Evolutionary conservation across 768 basidiomycete species (phyloP), one percentile per base, ranked within the genome.

Genomic region (Lactifluus piperatus): DNA sequence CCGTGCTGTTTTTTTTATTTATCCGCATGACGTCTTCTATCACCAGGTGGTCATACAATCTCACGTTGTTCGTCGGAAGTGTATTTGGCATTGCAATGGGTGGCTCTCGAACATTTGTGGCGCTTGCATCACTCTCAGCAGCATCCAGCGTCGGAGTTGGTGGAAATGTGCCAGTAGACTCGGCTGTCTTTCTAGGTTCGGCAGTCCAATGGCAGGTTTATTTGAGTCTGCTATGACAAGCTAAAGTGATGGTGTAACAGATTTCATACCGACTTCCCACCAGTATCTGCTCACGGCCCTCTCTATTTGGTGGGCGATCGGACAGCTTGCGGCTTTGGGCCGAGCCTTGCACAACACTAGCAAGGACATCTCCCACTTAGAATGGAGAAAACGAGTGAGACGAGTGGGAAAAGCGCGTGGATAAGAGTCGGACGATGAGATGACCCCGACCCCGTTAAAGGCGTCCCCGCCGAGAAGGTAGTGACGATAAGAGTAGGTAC

Each of bases 221-320:
- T n/a, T n/a, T n/a, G n/a, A n/a, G n/a, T n/a, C n/a, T n/a, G n/a
- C 16, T 18, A 47, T 48, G 8, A 30, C 37, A 27, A 27, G 7
- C 1, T 5, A 44, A 44, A 27, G 9, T 13, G 6, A 5, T 3
- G 51, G 41, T 54, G 64, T 39, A 10, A 48, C 67, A 76, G 83
- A 81, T 64, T 76, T 79, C 39, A 62, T 80, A 5, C 81, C 81
- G 5, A 74, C 74, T 24, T 74, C 76, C 9, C 80, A 83, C 60
- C 82, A 84, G 60, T 84, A 81, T 62, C 72, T 83, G 36, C 68
- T 84, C 46, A 83, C 82, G 1, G 66, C 83, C 49, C 69, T 84
- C 24, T 79, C 80, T 0, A 75, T 82, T 16, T 84, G 79, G 79
- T 84, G 81, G 81, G 77, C 75, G 18, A 65, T 82, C 26, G 83